A percentile compares a stretch with the other conserved stretches of the same genome.
Conservation (phyloP, 2,329 filamentous ascomycete species). For the Epichloe gansuensis region DNA sequence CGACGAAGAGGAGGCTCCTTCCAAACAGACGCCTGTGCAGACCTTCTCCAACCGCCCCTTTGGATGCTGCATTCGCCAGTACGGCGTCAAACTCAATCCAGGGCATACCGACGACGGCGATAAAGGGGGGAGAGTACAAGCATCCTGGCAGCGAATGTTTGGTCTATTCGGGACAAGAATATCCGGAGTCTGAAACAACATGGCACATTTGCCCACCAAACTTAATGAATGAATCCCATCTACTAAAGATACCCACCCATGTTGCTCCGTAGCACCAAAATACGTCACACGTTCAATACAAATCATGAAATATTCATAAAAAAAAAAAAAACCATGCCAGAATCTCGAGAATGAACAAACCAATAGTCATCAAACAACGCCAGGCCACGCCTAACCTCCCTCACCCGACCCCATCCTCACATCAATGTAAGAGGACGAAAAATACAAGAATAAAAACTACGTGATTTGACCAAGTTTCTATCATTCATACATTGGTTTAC, state of each 20-base stretch:
- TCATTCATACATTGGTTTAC: too few relatives aligned
- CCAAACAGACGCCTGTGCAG: conserved; percentile 1
- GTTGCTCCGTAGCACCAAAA: background rate
- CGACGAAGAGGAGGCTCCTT: conserved; percentile 1
- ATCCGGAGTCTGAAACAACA: background rate
- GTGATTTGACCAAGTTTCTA: too few relatives aligned
- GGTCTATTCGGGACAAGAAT: conserved; percentile 54
- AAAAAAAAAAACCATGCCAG: too few relatives aligned
- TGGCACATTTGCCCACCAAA: background rate
- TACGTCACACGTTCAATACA: too few relatives aligned
- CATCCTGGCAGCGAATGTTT: conserved; percentile 51
- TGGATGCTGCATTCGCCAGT: conserved; percentile 58
- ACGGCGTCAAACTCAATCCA: conserved; percentile 41
- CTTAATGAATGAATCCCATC: background rate
- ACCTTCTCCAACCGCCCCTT: conserved; percentile 45
- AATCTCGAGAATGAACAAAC: too few relatives aligned
- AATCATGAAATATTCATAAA: too few relatives aligned
- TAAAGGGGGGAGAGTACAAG: conserved; percentile 15
- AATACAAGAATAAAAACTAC: too few relatives aligned
- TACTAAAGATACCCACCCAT: background rate
- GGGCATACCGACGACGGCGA: conserved; percentile 42
- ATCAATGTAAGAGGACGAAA: too few relatives aligned
- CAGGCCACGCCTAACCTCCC: too few relatives aligned
- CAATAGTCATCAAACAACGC: too few relatives aligned
- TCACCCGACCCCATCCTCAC: too few relatives aligned